phyloP scores from a whole-genome alignment of 345 rosid genomes.

The Boechera retrofracta region DNA sequence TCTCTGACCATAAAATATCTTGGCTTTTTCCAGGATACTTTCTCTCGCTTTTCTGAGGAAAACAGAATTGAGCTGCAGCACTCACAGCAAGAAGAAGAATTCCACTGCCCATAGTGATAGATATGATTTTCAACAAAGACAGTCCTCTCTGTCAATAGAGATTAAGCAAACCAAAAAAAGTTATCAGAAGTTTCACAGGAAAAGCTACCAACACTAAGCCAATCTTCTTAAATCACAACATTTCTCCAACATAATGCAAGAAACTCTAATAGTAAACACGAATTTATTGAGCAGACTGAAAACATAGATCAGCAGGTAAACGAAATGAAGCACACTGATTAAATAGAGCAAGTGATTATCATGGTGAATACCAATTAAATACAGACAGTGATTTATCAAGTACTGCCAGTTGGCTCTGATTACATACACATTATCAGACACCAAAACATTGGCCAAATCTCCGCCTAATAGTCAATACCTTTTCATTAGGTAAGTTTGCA shows the following conservation, averaged over 20 bases:
- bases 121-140: constrained; percentile 58
- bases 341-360: constrained; percentile 11
- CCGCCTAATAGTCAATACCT: constrained; percentile 54
- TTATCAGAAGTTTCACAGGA: constrained; percentile 1
- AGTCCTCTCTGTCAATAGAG: constrained; percentile 59
- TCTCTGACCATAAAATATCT: constrained; percentile 52
- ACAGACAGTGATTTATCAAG: constrained; percentile 7
- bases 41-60: constrained; percentile 52
- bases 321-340: not conserved
- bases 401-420: not conserved
- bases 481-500: constrained; percentile 56
- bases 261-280: constrained; percentile 1
- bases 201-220: constrained; percentile 14
- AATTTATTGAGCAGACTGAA: constrained; percentile 16
- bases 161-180: not conserved
- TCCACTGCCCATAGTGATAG: constrained; percentile 68
- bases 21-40: constrained; percentile 42
- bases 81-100: constrained; percentile 57
- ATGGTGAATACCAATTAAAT: not conserved
- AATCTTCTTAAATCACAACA: not conserved
- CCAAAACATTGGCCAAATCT: constrained; percentile 6
- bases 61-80: constrained; percentile 52
- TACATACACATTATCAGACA: not conserved
- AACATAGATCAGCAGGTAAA: not conserved
- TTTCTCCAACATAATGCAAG: not conserved